These are phyloP conservation scores for Kluyveromyces starmeri DNA, from an alignment of 805 yeast genomes.

Conservation along the genomic window DNA sequence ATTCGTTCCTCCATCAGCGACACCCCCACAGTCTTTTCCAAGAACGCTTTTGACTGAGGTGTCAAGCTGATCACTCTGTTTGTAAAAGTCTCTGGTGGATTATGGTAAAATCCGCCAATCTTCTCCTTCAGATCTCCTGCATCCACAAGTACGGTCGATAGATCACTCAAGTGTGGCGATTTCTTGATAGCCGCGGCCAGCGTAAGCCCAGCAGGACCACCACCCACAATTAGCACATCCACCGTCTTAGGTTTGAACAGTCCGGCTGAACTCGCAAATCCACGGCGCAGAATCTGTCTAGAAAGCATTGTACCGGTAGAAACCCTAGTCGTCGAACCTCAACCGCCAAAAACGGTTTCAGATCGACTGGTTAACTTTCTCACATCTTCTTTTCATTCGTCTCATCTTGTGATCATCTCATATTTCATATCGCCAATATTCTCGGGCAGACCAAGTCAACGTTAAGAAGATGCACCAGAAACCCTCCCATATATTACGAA, in stretches of 20 bases:
- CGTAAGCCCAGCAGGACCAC: constrained; percentile 95
- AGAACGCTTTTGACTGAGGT: constrained; percentile 62
- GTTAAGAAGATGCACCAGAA: too few relatives aligned
- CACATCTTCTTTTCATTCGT: too few relatives aligned
- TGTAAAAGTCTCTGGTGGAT: constrained; percentile 42
- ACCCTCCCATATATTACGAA: too few relatives aligned
- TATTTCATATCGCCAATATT: too few relatives aligned
- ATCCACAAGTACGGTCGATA: constrained; percentile 66
- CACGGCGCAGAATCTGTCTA: not conserved
- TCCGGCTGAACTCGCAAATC: not conserved
- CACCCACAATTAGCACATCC: constrained; percentile 87
- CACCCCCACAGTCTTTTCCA: constrained; percentile 72
- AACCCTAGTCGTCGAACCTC: too few relatives aligned
- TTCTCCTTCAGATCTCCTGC: constrained; percentile 50
- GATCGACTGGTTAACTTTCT: too few relatives aligned
- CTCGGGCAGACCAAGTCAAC: too few relatives aligned
- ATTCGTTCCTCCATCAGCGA: constrained; percentile 61
- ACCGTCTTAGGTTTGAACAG: constrained; percentile 23
- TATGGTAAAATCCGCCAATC: constrained; percentile 31
- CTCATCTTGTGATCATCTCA: too few relatives aligned
- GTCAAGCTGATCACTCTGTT: constrained; percentile 84
- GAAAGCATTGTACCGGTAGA: too few relatives aligned
- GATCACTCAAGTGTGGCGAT: constrained; percentile 50
- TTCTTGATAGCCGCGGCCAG: constrained; percentile 71
- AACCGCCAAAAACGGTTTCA: too few relatives aligned